Evolutionary conservation across 164 flowering plant species (phyloP).

Genomic region (Buxus sempervirens): DNA sequence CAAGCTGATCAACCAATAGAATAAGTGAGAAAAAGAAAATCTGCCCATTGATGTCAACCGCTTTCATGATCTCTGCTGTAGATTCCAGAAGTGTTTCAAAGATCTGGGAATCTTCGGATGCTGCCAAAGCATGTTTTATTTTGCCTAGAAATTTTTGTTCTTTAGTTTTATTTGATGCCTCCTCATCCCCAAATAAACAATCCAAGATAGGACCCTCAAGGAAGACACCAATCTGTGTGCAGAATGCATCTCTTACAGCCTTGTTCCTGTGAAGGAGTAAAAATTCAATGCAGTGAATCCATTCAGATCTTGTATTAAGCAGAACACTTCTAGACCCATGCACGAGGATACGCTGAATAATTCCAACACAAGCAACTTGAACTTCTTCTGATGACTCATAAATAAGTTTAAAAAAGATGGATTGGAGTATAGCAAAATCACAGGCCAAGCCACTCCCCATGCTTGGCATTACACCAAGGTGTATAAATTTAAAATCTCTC

Average conservation of each 20-base stretch:
- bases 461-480: constrained; percentile 20
- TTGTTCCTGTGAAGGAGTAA: constrained; percentile 62
- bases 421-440: constrained; percentile 43
- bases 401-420: constrained; percentile 63
- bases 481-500: constrained; percentile 14
- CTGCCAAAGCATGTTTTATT: constrained; percentile 61
- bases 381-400: constrained; percentile 79
- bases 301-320: constrained; percentile 48
- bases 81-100: constrained; percentile 79
- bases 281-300: constrained; percentile 61
- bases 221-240: constrained; percentile 65
- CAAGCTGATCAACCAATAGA: constrained; percentile 88
- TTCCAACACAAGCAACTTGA: constrained; percentile 71
- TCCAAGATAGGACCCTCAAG: constrained; percentile 44
- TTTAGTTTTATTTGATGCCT: constrained; percentile 34
- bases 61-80: constrained; percentile 65
- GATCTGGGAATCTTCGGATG: constrained; percentile 60
- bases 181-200: constrained; percentile 52
- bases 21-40: constrained; percentile 67
- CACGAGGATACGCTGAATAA: constrained; percentile 53
- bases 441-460: constrained; percentile 22
- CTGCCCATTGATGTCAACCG: constrained; percentile 57
- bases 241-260: constrained; percentile 78
- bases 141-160: constrained; percentile 64
- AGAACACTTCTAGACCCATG: constrained; percentile 52